Base-by-base conservation (phyloP, 148 eudicot species). In the Suaeda aralocaspica region DNA sequence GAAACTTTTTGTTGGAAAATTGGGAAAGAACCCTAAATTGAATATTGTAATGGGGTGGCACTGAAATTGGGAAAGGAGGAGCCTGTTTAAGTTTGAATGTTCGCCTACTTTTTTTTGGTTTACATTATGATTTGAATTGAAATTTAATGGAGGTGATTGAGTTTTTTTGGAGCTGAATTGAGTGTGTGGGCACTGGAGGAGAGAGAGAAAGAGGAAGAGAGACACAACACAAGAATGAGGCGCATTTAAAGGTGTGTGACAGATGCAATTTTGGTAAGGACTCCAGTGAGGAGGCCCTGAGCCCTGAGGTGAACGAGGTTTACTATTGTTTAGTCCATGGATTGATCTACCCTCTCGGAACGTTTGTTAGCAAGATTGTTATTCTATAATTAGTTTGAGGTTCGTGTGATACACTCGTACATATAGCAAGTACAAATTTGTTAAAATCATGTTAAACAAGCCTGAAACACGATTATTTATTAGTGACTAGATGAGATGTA, bases 111-210 rank as follows among this genome's bases (percentile, higher is more conserved):
- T n/a, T n/a, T 39, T 10, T 21, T 29, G 65, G 73, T 51, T 34
- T 25, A 18, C 24, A 67, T 39, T 31, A 18, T 9, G 24, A 19
- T 49, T 31, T 48, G 18, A 19, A 5, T 41, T 63, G 41, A 50
- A 62, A 78, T 68, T 72, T 68, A 73, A 68, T 69, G 48, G 49
- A 28, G 73, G 11, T 73, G 77, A 73, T 49, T 41, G 33, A 16
- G 30, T 33, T 42, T 9, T 24, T n/a, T 41, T 33, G 9, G 59
- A 15, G 18, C 18, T 49, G 33, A 28, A 18, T 18, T 57, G 48
- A 41, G 59, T 50, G 49, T 21, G 72, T 48, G 6, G 58, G 19
- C 16, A 46, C 16, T 46, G 48, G 45, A 34, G 26, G 26, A 19
- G 44, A 63, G 64, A 44, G 53, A 59, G n/a, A 24, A 34, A 19